Evolutionary conservation across 352 stramenopile genomes (phyloP), one percentile per base, ranked within the genome.

Genomic region (Globisporangium sylvaticum): DNA sequence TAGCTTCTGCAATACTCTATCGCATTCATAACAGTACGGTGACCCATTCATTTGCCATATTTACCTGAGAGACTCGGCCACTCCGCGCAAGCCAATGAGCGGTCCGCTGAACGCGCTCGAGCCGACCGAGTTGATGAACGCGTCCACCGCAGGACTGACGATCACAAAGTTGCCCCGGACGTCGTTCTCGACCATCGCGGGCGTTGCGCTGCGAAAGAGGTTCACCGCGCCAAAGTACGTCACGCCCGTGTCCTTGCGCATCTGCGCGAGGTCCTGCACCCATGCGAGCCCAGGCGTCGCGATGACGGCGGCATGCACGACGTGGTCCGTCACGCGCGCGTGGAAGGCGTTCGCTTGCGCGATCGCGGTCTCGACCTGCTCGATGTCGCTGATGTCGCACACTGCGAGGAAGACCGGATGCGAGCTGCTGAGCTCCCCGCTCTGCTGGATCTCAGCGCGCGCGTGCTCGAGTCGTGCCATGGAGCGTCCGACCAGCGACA

Each of bases 1-100:
- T 25, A 54, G n/a, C n/a, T 54, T 54, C 44, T 15, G 34, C n/a
- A n/a, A n/a, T n/a, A n/a, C n/a, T n/a, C n/a, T n/a, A n/a, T 44
- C 14, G 14, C 37, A 48, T 18, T 48, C 39, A 48, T 15, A 34
- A 34, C 31, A 34, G 31, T 7, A 10, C 31, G 5, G 8, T 34
- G 31, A 1, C 31, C 31, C 4, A 34, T 10, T 34, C 31, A 34
- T 34, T 34, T 7, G 31, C 31, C 31, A 34, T 34, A 34, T n/a
- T n/a, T 34, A 58, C 53, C 55, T 44, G n/a, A 98, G 74, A n/a
- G 81, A 80, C 53, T 98, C 94, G 3, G 93, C 91, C 64, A 98
- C 84, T 37, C 92, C 95, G 15, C 91, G 79, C 20, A 98, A 58
- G 3, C 92, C 96, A 72, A 86, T 96, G 70, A 98, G 98, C 37